Conservation (phyloP, 2,329 filamentous ascomycete species). For the Pochonia chlamydosporia region DNA sequence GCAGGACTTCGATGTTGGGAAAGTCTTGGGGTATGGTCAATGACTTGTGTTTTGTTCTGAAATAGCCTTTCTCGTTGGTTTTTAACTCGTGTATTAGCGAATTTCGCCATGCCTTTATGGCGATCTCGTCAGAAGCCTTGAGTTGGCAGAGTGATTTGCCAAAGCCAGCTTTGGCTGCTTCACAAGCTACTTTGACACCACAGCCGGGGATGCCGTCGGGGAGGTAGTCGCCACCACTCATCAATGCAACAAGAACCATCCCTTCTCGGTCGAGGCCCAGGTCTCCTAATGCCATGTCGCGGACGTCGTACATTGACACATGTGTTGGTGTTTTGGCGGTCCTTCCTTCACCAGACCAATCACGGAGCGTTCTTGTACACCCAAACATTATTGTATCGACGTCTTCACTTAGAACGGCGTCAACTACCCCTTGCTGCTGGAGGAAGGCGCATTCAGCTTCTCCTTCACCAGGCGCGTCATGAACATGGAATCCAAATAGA, state of each 20-base stretch:
- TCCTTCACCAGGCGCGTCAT: conserved; percentile 88
- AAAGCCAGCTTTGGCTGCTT: conserved; percentile 85
- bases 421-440: conserved; percentile 75
- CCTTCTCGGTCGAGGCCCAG: conserved; percentile 72
- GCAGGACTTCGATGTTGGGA: conserved; percentile 70
- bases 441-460: conserved; percentile 92
- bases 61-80: conserved; percentile 79
- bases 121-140: conserved; percentile 50
- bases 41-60: conserved; percentile 68
- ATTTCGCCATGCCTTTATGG: conserved; percentile 64
- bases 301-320: conserved; percentile 71
- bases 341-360: conserved; percentile 71
- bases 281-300: conserved; percentile 40
- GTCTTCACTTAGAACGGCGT: conserved; percentile 92
- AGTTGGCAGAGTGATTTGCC: conserved; percentile 68
- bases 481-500: conserved; percentile 76
- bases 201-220: conserved; percentile 83
- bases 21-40: conserved; percentile 75
- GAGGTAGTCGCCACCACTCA: conserved; percentile 93
- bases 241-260: conserved; percentile 89
- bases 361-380: conserved; percentile 69
- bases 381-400: conserved; percentile 98
- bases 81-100: conserved; percentile 67
- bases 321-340: conserved; percentile 72
- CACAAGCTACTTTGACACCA: conserved; percentile 81